These are phyloP conservation scores for Pseudozyma thailandica DNA, from an alignment of 1,284 basidiomycete genomes.

Conservation along the genomic window DNA sequence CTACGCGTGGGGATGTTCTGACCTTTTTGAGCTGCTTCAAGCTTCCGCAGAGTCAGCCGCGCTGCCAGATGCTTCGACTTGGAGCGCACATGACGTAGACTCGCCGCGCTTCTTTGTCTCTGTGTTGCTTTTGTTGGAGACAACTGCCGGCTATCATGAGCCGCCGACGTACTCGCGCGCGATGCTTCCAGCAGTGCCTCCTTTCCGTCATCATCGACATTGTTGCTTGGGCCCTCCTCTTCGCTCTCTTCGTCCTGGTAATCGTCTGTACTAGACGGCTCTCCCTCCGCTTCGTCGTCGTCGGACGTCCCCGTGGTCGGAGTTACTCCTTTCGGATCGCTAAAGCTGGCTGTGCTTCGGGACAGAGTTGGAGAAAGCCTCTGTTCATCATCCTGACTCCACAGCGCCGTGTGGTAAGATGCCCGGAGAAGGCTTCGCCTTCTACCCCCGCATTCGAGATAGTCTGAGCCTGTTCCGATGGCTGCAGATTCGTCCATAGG, in stretches of 20 bases:
- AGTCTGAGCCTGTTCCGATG: conserved; percentile 4
- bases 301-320: not conserved
- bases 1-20: conserved; percentile 9
- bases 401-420: conserved; percentile 42
- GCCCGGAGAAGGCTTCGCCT: conserved; percentile 21
- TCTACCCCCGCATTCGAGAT: not conserved
- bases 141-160: not conserved
- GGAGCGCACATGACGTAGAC: conserved; percentile 1
- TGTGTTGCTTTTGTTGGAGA: conserved; percentile 1
- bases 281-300: not conserved
- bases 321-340: not conserved
- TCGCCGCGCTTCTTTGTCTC: not conserved
- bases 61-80: conserved; percentile 23
- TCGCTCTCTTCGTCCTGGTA: not conserved
- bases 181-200: no score
- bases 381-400: conserved; percentile 29
- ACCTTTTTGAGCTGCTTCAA: conserved; percentile 10
- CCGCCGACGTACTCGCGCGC: no score
- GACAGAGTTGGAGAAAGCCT: not conserved
- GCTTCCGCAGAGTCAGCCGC: conserved; percentile 21
- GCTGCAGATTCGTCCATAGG: not conserved
- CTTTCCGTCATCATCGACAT: not conserved
- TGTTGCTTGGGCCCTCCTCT: not conserved
- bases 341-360: not conserved
- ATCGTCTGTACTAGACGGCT: not conserved